Percentiles rank a stretch among this genome's conserved stretches.
Conservation (phyloP, 176 grass and related monocot species). For the Metroxylon sagu region DNA sequence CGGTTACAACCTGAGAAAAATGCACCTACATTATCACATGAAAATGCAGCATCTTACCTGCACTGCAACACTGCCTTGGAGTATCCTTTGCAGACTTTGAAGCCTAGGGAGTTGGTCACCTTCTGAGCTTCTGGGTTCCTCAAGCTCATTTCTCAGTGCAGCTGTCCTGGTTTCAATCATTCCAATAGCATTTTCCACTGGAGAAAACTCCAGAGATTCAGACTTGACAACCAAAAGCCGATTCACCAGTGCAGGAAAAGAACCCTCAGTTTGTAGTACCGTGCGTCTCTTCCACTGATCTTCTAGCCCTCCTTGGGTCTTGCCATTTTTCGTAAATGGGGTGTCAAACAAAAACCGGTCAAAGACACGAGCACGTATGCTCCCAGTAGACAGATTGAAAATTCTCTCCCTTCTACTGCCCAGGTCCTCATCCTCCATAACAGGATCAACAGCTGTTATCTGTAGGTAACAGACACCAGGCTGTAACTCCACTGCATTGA, state of each 20-base stretch:
- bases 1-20: no score
- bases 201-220: slow-evolving; percentile 95
- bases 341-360: slow-evolving; percentile 91
- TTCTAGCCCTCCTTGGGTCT: slow-evolving; percentile 90
- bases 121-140: slow-evolving; percentile 94
- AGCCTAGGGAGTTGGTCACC: slow-evolving; percentile 91
- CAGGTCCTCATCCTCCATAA: slow-evolving; percentile 97
- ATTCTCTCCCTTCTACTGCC: slow-evolving; percentile 95
- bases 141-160: slow-evolving; percentile 92
- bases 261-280: slow-evolving; percentile 81
- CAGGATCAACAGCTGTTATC: slow-evolving; percentile 97
- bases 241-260: slow-evolving; percentile 94
- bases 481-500: slow-evolving; percentile 86
- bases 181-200: slow-evolving; percentile 96
- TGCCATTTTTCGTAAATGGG: slow-evolving; percentile 97
- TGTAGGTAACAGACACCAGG: slow-evolving; percentile 90
- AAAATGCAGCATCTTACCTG: slow-evolving; percentile 45
- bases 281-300: slow-evolving; percentile 98
- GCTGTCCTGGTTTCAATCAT: slow-evolving; percentile 99
- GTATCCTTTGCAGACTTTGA: slow-evolving; percentile 94
- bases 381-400: slow-evolving; percentile 74
- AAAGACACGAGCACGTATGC: slow-evolving; percentile 81
- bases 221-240: slow-evolving; percentile 72
- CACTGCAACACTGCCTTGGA: slow-evolving; percentile 98
- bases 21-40: no score